Evolutionary conservation across 192 early-diverging fungal species (phyloP), one percentile per base, ranked within the genome.

Genomic region (Dissophora ornata): DNA sequence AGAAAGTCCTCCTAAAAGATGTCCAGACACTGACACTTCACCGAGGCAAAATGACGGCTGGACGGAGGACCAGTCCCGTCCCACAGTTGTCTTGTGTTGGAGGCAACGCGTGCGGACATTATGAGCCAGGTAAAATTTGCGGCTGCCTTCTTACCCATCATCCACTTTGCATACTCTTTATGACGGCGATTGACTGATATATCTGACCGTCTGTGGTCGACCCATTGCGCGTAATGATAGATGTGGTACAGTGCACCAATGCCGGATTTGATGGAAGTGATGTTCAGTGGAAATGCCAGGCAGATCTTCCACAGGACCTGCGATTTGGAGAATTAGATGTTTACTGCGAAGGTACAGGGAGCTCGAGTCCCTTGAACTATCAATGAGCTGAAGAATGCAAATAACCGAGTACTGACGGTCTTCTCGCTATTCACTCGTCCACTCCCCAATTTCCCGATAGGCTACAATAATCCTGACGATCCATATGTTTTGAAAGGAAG

Each of bases 201-300:
- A 29, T 28, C n/a, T n/a, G n/a, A n/a, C n/a, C n/a, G n/a, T n/a
- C n/a, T n/a, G n/a, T n/a, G n/a, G n/a, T n/a, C n/a, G n/a, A n/a
- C n/a, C n/a, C n/a, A n/a, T 29, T 29, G 2, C 24, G 2, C 1
- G 11, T 34, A 45, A 25, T 2, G 26, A 11, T 53, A 75, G 73
- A 77, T 29, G 65, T 73, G 8, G 59, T 81, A 2, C 81, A 84
- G 38, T 84, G 81, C 40, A 49, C 12, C 2, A 83, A 83, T 45
- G 49, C 61, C 13, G 82, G 82, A 44, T 84, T 75, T 25, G 81
- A 84, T 18, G 83, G 83, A n/a, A 53, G 30, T 21, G 81, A 84
- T 34, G 83, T 84, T 19, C 70, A 80, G n/a, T 84, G 83, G 83
- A 73, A 77, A n/a, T 84, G 83, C 30, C 49, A 71, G n/a, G 78